phyloP scores from a whole-genome alignment of 2,329 filamentous ascomycete genomes.

The Bipolaris cookei region DNA sequence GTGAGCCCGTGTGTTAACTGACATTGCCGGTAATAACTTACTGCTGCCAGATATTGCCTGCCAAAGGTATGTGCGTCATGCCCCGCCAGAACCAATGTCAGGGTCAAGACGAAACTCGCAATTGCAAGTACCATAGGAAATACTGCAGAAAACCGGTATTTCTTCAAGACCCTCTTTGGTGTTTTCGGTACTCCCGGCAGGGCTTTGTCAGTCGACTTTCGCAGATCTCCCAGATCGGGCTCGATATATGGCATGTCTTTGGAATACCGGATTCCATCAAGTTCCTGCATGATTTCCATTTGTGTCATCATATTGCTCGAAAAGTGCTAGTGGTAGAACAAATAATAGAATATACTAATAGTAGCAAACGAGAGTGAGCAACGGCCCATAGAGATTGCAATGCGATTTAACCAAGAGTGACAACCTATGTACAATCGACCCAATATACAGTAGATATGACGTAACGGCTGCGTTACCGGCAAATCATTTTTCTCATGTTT shows the following conservation, averaged over 20 bases:
- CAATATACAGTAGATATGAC: constrained; percentile 2
- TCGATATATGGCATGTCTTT: constrained; percentile 22
- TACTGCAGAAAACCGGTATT: constrained; percentile 30
- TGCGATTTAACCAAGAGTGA: background rate
- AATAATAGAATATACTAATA: background rate
- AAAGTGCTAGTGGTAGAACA: background rate
- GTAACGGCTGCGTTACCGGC: background rate
- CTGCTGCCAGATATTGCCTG: constrained; percentile 26
- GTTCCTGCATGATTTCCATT: constrained; percentile 2
- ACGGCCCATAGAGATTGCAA: background rate
- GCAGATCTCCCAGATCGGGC: constrained; percentile 31
- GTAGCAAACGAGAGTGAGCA: background rate
- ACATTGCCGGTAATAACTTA: constrained; percentile 9
- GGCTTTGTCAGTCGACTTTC: constrained; percentile 28
- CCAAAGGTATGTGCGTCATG: constrained; percentile 17
- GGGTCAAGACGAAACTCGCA: constrained; percentile 22
- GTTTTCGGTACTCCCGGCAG: constrained; percentile 28
- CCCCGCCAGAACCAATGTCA: constrained; percentile 30
- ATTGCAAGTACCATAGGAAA: constrained; percentile 20
- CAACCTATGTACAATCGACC: background rate
- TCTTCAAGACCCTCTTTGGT: constrained; percentile 26
- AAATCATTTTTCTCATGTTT: background rate
- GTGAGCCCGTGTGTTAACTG: background rate
- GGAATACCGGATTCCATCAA: constrained; percentile 11
- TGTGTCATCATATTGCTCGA: background rate